Evolutionary conservation across 2,329 filamentous ascomycete species (phyloP).

Genomic region (Penicillium decumbens): DNA sequence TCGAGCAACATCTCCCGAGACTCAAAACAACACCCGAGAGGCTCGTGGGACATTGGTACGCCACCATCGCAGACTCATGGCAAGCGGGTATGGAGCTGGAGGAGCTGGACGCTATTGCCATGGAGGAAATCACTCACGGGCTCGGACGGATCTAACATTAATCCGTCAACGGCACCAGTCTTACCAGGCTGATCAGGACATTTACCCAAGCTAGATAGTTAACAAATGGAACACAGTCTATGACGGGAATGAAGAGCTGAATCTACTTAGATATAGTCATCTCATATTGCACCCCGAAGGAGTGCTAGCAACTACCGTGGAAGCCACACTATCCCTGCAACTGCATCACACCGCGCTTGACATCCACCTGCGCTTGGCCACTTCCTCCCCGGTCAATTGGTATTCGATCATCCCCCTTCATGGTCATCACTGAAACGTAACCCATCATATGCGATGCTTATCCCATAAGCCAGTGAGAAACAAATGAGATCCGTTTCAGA

Average conservation of each 20-base stretch:
- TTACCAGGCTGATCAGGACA: too few relatives aligned
- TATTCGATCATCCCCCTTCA: slow-evolving; percentile 1
- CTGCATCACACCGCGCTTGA: not conserved
- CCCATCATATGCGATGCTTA: not conserved
- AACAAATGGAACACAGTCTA: too few relatives aligned
- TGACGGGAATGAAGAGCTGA: not conserved
- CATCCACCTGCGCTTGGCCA: not conserved
- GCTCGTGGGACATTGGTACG: too few relatives aligned
- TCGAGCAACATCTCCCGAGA: too few relatives aligned
- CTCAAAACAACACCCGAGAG: too few relatives aligned
- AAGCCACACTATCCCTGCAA: slow-evolving; percentile 3
- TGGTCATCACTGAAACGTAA: not conserved
- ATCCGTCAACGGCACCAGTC: too few relatives aligned
- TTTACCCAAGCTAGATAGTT: too few relatives aligned
- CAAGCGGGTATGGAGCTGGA: too few relatives aligned
- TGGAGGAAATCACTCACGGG: too few relatives aligned
- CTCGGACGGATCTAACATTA: too few relatives aligned
- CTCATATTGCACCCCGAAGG: slow-evolving; percentile 13
- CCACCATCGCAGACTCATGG: too few relatives aligned
- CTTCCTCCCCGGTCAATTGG: not conserved
- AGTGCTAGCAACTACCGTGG: slow-evolving; percentile 13
- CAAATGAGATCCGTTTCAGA: not conserved
- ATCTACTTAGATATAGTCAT: slow-evolving; percentile 2
- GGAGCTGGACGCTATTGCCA: too few relatives aligned
- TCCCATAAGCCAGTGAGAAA: not conserved